These are phyloP conservation scores for Boletus huronensis DNA, from an alignment of 768 basidiomycete species.

Conservation along the genomic window DNA sequence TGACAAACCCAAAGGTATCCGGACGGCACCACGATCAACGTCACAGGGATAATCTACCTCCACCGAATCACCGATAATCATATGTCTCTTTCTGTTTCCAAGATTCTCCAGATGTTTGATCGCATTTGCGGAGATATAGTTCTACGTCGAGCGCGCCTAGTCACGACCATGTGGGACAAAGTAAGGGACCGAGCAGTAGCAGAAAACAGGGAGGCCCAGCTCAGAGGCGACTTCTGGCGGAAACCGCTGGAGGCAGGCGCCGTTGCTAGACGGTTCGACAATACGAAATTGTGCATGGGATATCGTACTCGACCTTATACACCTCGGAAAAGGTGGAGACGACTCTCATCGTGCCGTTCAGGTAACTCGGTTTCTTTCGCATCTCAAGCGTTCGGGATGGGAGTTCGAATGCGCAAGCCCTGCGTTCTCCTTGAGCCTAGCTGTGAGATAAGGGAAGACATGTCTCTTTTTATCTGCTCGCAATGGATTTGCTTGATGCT, in stretches of 20 bases:
- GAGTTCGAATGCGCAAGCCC: too few species aligned
- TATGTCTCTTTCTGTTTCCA: slow-evolving; percentile 28
- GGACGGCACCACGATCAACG: neutral
- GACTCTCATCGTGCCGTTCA: too few species aligned
- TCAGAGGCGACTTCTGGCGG: slow-evolving; percentile 26
- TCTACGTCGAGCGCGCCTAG: slow-evolving; percentile 31
- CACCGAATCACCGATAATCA: slow-evolving; percentile 35
- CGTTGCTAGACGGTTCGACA: neutral
- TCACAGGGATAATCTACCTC: slow-evolving; percentile 34
- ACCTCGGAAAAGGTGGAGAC: neutral
- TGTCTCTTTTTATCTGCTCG: too few species aligned
- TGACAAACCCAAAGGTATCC: slow-evolving; percentile 6
- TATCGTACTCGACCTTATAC: neutral
- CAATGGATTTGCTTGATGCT: too few species aligned
- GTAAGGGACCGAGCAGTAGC: slow-evolving; percentile 13
- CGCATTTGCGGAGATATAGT: slow-evolving; percentile 33
- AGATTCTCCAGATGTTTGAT: slow-evolving; percentile 33
- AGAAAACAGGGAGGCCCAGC: slow-evolving; percentile 22
- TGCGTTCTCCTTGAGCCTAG: too few species aligned
- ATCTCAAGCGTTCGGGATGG: too few species aligned
- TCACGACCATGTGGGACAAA: slow-evolving; percentile 38
- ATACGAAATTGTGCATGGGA: neutral
- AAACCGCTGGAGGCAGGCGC: slow-evolving; percentile 3
- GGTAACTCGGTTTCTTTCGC: too few species aligned
- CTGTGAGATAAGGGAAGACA: too few species aligned